phyloP scores from a whole-genome alignment of 768 basidiomycete species.

The Floccularia luteovirens region DNA sequence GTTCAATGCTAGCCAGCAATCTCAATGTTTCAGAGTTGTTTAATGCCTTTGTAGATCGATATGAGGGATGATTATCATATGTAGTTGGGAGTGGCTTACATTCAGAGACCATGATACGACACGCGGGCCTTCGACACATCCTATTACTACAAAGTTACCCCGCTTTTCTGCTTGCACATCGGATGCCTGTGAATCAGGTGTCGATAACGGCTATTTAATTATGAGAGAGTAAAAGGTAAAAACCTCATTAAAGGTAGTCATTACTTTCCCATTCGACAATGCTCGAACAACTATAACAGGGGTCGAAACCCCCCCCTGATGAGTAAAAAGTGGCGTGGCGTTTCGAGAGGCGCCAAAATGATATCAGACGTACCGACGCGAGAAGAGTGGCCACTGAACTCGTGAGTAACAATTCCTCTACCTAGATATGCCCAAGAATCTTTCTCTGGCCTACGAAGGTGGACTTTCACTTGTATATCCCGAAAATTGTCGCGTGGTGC shows the following conservation, averaged over 20 bases:
- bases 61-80: slow-evolving; percentile 7
- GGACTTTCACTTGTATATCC: slow-evolving; percentile 80
- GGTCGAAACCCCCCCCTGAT: no score
- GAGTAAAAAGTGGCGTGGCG: no score
- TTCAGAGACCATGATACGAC: slow-evolving; percentile 86
- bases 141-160: slow-evolving; percentile 82
- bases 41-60: slow-evolving; percentile 43
- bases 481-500: slow-evolving; percentile 51
- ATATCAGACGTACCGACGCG: slow-evolving; percentile 58
- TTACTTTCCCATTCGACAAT: slow-evolving; percentile 55
- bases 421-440: slow-evolving; percentile 82
- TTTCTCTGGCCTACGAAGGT: slow-evolving; percentile 70
- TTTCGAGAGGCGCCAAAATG: not conserved
- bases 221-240: slow-evolving; percentile 12
- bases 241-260: slow-evolving; percentile 68
- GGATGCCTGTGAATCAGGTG: slow-evolving; percentile 31
- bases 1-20: slow-evolving; percentile 75
- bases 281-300: slow-evolving; percentile 55
- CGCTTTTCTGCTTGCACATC: slow-evolving; percentile 82
- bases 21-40: slow-evolving; percentile 81
- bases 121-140: slow-evolving; percentile 63
- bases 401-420: slow-evolving; percentile 69
- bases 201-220: not conserved
- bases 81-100: slow-evolving; percentile 29
- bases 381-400: slow-evolving; percentile 67